phyloP scores from a whole-genome alignment of 1,284 basidiomycete genomes.

The Pascua guehoae region DNA sequence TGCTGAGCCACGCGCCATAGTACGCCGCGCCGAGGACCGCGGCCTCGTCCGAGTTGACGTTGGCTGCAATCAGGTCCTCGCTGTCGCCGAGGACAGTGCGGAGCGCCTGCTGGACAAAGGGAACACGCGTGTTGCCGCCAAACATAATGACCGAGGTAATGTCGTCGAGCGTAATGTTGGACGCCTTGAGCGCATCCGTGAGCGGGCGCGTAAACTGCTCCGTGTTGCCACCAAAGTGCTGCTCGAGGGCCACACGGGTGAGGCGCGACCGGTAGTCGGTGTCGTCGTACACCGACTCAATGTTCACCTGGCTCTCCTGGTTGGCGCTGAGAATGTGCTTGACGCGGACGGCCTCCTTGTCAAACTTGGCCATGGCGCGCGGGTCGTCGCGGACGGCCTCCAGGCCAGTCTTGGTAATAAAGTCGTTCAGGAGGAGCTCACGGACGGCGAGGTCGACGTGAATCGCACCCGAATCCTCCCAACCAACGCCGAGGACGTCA shows the following conservation, averaged over 20 bases:
- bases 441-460: slow-evolving; percentile 79
- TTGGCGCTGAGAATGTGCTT: slow-evolving; percentile 95
- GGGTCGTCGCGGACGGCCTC: slow-evolving; percentile 56
- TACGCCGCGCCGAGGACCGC: slow-evolving; percentile 91
- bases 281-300: slow-evolving; percentile 86
- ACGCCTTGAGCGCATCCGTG: slow-evolving; percentile 65
- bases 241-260: slow-evolving; percentile 73
- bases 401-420: slow-evolving; percentile 57
- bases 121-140: slow-evolving; percentile 84
- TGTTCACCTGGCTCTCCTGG: slow-evolving; percentile 65
- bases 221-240: slow-evolving; percentile 57
- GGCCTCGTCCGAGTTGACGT: slow-evolving; percentile 96
- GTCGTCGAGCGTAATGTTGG: slow-evolving; percentile 63
- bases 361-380: slow-evolving; percentile 85
- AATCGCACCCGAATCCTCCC: slow-evolving; percentile 73
- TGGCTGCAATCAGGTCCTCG: slow-evolving; percentile 73
- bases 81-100: slow-evolving; percentile 70
- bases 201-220: slow-evolving; percentile 68
- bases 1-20: slow-evolving; percentile 81
- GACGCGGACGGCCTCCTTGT: slow-evolving; percentile 86
- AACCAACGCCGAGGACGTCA: slow-evolving; percentile 72
- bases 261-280: slow-evolving; percentile 82
- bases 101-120: slow-evolving; percentile 82
- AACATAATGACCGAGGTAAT: slow-evolving; percentile 85
- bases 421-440: slow-evolving; percentile 73